A percentile compares a stretch with the other conserved stretches of the same genome.
These are phyloP conservation scores for Parastagonospora nodorum DNA, from an alignment of 2,329 filamentous ascomycete genomes.

Conservation along the genomic window DNA sequence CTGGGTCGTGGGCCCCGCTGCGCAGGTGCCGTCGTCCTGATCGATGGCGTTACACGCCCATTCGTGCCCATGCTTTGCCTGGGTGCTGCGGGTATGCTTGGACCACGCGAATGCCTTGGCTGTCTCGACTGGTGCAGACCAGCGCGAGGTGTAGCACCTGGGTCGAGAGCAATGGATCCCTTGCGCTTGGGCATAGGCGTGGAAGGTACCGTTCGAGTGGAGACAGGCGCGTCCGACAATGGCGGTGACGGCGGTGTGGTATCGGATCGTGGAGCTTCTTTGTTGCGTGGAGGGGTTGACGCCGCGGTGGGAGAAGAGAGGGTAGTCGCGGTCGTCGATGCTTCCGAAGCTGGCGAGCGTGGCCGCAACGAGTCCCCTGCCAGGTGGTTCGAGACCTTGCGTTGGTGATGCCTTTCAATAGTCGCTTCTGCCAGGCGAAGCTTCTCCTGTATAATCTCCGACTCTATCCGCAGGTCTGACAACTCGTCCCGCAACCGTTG, in stretches of 20 bases:
- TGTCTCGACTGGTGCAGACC: constrained; percentile 51
- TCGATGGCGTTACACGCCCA: constrained; percentile 53
- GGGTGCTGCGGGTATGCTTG: constrained; percentile 62
- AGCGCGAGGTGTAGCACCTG: constrained; percentile 60
- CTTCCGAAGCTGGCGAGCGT: constrained; percentile 74
- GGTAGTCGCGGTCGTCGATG: constrained; percentile 78
- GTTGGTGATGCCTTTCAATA: constrained; percentile 55
- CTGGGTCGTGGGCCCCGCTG: constrained; percentile 50
- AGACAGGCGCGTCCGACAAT: constrained; percentile 81
- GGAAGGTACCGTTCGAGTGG: constrained; percentile 49
- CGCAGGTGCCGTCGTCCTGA: constrained; percentile 38
- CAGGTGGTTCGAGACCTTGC: constrained; percentile 57
- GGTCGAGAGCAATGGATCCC: constrained; percentile 57
- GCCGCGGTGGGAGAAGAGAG: constrained; percentile 89
- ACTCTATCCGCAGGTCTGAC: constrained; percentile 90
- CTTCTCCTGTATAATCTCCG: constrained; percentile 93
- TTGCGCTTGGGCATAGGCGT: constrained; percentile 48
- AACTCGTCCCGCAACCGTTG: constrained; percentile 90
- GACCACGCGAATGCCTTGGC: constrained; percentile 59
- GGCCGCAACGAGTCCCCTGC: constrained; percentile 55
- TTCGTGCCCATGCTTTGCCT: constrained; percentile 27
- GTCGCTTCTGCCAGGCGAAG: constrained; percentile 70
- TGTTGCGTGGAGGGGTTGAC: constrained; percentile 77
- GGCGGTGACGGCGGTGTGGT: constrained; percentile 91
- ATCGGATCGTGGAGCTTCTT: constrained; percentile 67